These are phyloP conservation scores for Hevea brasiliensis DNA, from an alignment of 345 rosid genomes.

Conservation along the genomic window DNA sequence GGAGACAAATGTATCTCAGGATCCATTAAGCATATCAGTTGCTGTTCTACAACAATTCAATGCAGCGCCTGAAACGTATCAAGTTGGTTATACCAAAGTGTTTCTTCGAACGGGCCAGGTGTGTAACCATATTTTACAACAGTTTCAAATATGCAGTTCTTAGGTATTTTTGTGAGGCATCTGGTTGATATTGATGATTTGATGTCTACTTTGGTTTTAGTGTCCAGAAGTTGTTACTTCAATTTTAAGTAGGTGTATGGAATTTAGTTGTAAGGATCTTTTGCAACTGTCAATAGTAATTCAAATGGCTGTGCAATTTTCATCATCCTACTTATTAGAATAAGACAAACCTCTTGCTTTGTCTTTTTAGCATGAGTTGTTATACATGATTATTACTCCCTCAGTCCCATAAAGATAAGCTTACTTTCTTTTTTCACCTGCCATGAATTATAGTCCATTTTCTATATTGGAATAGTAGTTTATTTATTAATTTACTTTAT, in stretches of 20 bases:
- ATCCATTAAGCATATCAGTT: conserved; percentile 76
- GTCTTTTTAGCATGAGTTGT: not conserved
- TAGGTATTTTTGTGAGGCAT: not conserved
- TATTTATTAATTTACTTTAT: too few species aligned
- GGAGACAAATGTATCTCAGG: conserved; percentile 47
- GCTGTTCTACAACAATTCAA: conserved; percentile 69
- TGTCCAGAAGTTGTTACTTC: not conserved
- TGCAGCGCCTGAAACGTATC: conserved; percentile 79
- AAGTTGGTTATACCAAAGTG: conserved; percentile 85
- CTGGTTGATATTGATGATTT: not conserved
- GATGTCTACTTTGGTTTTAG: too few species aligned
- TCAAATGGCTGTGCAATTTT: not conserved
- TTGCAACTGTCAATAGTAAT: not conserved
- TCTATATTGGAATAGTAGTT: too few species aligned
- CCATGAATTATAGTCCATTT: too few species aligned
- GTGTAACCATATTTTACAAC: conserved; percentile 19
- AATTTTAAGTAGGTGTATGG: not conserved
- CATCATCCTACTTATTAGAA: not conserved
- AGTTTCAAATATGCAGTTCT: not conserved
- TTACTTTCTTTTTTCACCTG: too few species aligned
- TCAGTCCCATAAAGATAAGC: too few species aligned
- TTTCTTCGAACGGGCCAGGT: conserved; percentile 88
- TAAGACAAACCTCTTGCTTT: not conserved
- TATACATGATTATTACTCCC: not conserved
- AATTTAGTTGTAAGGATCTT: not conserved